These are phyloP conservation scores for Auricularia heimuer DNA, from an alignment of 768 basidiomycete genomes.

Conservation along the genomic window DNA sequence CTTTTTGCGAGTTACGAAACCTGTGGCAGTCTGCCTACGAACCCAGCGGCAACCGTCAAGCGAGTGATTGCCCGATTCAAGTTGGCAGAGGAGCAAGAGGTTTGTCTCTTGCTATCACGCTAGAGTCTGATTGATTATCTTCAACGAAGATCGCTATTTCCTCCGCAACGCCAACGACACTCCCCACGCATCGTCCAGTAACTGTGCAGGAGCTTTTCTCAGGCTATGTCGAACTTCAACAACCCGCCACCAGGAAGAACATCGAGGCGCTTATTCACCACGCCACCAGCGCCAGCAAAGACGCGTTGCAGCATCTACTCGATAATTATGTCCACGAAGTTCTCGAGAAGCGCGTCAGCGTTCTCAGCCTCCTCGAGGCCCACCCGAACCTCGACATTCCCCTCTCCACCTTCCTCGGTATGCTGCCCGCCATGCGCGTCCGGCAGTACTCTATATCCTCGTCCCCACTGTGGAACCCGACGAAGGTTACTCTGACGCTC, in stretches of 20 bases:
- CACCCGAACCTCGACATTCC: slow-evolving; percentile 28
- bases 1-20: not conserved
- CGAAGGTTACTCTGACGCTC: slow-evolving; percentile 34
- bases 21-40: slow-evolving; percentile 27
- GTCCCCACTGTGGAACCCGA: slow-evolving; percentile 35
- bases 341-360: slow-evolving; percentile 27
- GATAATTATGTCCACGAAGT: slow-evolving; percentile 26
- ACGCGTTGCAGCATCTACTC: slow-evolving; percentile 22
- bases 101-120: slow-evolving; percentile 9
- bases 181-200: slow-evolving; percentile 31
- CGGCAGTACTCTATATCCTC: slow-evolving; percentile 44
- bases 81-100: slow-evolving; percentile 31
- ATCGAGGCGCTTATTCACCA: slow-evolving; percentile 24
- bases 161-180: slow-evolving; percentile 28
- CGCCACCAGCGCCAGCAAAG: slow-evolving; percentile 7
- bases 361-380: slow-evolving; percentile 33
- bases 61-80: slow-evolving; percentile 29
- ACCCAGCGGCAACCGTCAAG: slow-evolving; percentile 29
- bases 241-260: slow-evolving; percentile 36
- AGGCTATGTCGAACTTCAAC: slow-evolving; percentile 39
- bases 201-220: slow-evolving; percentile 28
- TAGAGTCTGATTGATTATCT: not conserved
- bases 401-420: slow-evolving; percentile 28
- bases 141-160: slow-evolving; percentile 25
- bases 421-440: slow-evolving; percentile 38